Evolutionary conservation across 345 rosid species (phyloP).

Genomic region (Salix viminalis): DNA sequence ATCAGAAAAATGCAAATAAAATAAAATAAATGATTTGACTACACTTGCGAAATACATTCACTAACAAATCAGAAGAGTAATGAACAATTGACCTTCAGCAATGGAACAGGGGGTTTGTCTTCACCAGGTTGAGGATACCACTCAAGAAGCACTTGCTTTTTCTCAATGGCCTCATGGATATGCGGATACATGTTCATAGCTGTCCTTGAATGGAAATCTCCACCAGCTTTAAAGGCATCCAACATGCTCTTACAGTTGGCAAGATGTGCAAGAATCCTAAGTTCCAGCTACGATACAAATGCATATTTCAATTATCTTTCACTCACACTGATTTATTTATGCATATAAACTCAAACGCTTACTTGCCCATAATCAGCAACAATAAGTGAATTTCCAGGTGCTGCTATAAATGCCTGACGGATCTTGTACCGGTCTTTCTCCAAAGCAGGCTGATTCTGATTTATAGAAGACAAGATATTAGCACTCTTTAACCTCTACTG

Average conservation of each 20-base stretch:
- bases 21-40: neutral
- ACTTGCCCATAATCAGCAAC: slow-evolving; percentile 99
- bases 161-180: slow-evolving; percentile 75
- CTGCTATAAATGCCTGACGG: slow-evolving; percentile 89
- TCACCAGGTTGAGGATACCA: slow-evolving; percentile 92
- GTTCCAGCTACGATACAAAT: slow-evolving; percentile 68
- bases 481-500: neutral
- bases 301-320: slow-evolving; percentile 22
- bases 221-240: slow-evolving; percentile 95
- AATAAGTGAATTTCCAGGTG: slow-evolving; percentile 88
- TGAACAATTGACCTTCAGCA: slow-evolving; percentile 60
- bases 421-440: slow-evolving; percentile 99
- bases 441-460: slow-evolving; percentile 95
- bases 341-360: slow-evolving; percentile 19
- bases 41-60: neutral
- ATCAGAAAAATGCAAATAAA: neutral
- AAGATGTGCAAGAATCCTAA: slow-evolving; percentile 94
- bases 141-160: slow-evolving; percentile 72
- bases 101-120: slow-evolving; percentile 90
- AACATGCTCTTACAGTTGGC: slow-evolving; percentile 89
- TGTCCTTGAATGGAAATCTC: slow-evolving; percentile 96
- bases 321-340: neutral
- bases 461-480: slow-evolving; percentile 5
- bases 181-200: slow-evolving; percentile 97
- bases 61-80: neutral